Evolutionary conservation across 495 filamentous ascomycete genomes (phyloP).

Genomic region (Penicillium angulare): DNA sequence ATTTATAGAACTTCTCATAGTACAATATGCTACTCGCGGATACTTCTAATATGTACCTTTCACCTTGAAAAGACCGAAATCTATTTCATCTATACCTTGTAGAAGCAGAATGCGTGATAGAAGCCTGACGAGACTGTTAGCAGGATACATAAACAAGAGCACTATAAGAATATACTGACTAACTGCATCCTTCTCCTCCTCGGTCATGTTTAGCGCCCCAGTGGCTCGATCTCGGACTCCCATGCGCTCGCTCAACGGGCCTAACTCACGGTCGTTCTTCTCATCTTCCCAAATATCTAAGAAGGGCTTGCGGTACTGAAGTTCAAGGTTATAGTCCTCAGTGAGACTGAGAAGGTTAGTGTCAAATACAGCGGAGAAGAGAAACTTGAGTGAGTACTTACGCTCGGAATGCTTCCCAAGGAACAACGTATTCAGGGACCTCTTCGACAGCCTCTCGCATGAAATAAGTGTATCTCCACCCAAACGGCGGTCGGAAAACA

Average conservation of each 20-base stretch:
- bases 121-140: constrained; percentile 52
- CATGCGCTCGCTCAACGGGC: constrained; percentile 88
- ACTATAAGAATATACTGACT: constrained; percentile 40
- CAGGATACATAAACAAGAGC: neutral
- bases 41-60: neutral
- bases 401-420: constrained; percentile 95
- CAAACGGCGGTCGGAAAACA: constrained; percentile 89
- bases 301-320: constrained; percentile 89
- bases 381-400: constrained; percentile 24
- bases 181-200: constrained; percentile 86
- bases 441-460: constrained; percentile 94
- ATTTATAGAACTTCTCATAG: no score
- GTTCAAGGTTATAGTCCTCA: constrained; percentile 93
- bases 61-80: neutral
- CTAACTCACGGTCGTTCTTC: constrained; percentile 74
- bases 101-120: constrained; percentile 91
- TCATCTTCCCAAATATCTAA: constrained; percentile 87
- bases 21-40: no score
- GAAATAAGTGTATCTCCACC: constrained; percentile 97
- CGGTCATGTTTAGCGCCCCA: constrained; percentile 65
- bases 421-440: constrained; percentile 96
- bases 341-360: constrained; percentile 50
- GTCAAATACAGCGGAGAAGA: neutral
- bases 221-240: constrained; percentile 72
- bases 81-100: constrained; percentile 65